Evolutionary conservation across 768 basidiomycete genomes (phyloP).

Genomic region (Artomyces pyxidatus): DNA sequence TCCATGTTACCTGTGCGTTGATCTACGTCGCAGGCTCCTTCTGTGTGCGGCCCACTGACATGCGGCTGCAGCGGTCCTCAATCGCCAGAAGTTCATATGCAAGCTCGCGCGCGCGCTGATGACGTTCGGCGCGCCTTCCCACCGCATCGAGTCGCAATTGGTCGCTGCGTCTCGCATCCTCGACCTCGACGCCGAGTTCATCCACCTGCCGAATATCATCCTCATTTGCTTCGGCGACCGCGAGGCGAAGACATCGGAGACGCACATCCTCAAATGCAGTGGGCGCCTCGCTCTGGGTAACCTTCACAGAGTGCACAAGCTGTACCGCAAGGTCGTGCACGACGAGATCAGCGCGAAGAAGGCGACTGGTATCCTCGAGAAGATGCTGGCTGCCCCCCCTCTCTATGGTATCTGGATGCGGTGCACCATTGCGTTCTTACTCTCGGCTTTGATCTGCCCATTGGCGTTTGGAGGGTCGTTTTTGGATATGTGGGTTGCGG

Average conservation of each 20-base stretch:
- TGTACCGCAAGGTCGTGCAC: conserved; percentile 86
- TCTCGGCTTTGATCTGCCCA: conserved; percentile 75
- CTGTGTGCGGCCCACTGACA: background rate
- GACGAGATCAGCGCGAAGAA: conserved; percentile 82
- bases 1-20: conserved; percentile 56
- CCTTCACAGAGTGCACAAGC: conserved; percentile 74
- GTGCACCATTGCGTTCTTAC: conserved; percentile 57
- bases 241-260: conserved; percentile 84
- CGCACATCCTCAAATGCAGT: conserved; percentile 77
- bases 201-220: conserved; percentile 74
- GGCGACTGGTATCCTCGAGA: conserved; percentile 56
- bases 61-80: conserved; percentile 52
- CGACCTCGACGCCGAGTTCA: conserved; percentile 87
- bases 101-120: conserved; percentile 82
- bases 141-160: conserved; percentile 90
- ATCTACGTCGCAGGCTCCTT: background rate
- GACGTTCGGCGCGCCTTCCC: conserved; percentile 88
- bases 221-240: conserved; percentile 87
- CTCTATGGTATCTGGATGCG: conserved; percentile 57
- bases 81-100: conserved; percentile 80
- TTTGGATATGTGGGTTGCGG: conserved; percentile 81
- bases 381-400: conserved; percentile 54
- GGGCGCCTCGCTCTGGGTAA: conserved; percentile 76
- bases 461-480: conserved; percentile 80
- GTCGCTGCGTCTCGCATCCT: conserved; percentile 82